Base-by-base conservation (phyloP, 139 green algal genomes). In the Tetradesmus lagerheimii region DNA sequence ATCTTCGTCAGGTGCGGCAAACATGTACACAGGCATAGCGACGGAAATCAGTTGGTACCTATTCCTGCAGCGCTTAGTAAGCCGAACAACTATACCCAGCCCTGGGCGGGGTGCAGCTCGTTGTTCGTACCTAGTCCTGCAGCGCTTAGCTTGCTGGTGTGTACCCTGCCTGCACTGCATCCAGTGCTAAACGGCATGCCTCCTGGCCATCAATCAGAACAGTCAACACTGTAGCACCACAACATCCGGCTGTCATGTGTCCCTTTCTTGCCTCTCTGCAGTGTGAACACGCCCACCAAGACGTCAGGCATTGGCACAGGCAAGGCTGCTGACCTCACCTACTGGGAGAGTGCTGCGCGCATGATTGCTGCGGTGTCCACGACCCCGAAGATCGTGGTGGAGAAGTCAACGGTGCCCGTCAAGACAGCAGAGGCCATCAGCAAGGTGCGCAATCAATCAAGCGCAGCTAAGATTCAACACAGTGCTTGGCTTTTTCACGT, bases 371-470 rank as follows among this genome's bases (percentile, higher is more conserved):
- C 2, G 98, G 96, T 57, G 47, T 71, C 53, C 14, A 39, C 41
- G 1, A 93, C 89, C 77, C 95, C 87, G 91, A 99, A 99, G 94
- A 99, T 99, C 89, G 96, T 99, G 27, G 98, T 99, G 75, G 98
- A 99, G 95, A 99, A 99, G 95, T 99, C 96, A 18, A 99, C 98
- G 1, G 98, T 99, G 66, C 98, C 98, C 15, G 98, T 99, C n/a
- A 99, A 99, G 92, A 99, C 98, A 0, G 98, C 98, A 6, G 98
- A 99, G 91, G 98, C 98, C 23, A 99, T 99, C 81, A 96, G 95
- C 83, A 99, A 99, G 96, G 97, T 97, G 76, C 2, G 85, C n/a
- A n/a, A n/a, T n/a, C n/a, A n/a, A n/a, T n/a, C n/a, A n/a, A n/a
- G n/a, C n/a, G n/a, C n/a, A n/a, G n/a, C n/a, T n/a, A n/a, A n/a